Base-by-base conservation (phyloP, 768 basidiomycete genomes). In the Amanita exitialis region DNA sequence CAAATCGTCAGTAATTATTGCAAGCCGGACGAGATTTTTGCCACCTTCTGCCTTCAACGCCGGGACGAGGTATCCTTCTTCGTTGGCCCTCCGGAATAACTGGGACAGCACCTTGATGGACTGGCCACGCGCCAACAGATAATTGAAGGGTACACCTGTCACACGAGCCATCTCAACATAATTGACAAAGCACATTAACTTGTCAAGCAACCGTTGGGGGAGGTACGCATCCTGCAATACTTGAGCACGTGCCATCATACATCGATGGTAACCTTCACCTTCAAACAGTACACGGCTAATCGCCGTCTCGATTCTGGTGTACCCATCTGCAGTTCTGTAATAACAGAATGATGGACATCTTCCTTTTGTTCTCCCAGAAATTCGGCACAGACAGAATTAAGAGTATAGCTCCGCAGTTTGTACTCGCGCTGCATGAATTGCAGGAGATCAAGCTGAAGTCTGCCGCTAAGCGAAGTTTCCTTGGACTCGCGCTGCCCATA, bases 101-200 rank as follows among this genome's bases (percentile, higher is more conserved):
- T 99, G 96, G 7, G 93, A 96, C 50, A 99, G 74, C 42, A 99
- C 96, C 64, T 98, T 99, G 76, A 99, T 97, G 37, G 95, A 97
- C 64, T 99, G 96, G 1, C 96, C 96, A 36, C 95, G 81, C 16
- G 93, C 76, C 6, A 99, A 75, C 6, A 99, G 76, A 64, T 81
- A 97, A 61, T 97, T 98, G 78, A 99, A 99, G 0, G 96, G 96
- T 9, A 99, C 93, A n/a, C 96, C 96, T 0, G 96, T 99, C 3
- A 99, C 96, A 64, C 96, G 89, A n/a, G 96, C 78, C 96, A 99
- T 98, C 65, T 99, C 96, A 42, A 82, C 85, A 62, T 96, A 97
- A 66, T 99, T 99, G 66, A 99, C 85, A 60, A 99, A 93, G 56
- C 92, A 98, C 96, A 98, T 97, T 28, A 99, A 75, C 66, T 98